A percentile compares a stretch with the other conserved stretches of the same genome.
phyloP scores from a whole-genome alignment of 257 asterid species.

The Solanum habrochaites region DNA sequence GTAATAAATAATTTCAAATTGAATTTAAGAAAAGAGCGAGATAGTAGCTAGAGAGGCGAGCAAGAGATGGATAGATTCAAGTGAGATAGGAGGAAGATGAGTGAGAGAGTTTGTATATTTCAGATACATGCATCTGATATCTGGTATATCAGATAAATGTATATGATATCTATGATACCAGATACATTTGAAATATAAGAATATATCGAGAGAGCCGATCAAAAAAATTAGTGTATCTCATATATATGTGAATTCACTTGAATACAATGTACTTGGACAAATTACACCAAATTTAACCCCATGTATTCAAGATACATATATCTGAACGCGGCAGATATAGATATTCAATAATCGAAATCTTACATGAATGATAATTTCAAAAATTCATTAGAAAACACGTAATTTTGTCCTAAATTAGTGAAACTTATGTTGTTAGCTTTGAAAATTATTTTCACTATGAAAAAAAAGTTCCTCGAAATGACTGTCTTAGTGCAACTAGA shows the following conservation, averaged over 20 bases:
- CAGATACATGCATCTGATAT: background rate
- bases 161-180: no score
- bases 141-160: no score
- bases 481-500: background rate
- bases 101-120: no score
- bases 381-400: no score
- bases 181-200: no score
- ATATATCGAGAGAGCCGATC: background rate
- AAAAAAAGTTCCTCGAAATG: background rate
- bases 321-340: no score
- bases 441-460: background rate
- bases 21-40: background rate
- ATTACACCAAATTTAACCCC: no score
- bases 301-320: background rate
- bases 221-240: background rate
- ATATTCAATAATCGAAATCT: no score
- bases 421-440: background rate
- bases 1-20: background rate
- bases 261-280: no score
- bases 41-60: background rate
- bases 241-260: no score
- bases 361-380: no score
- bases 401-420: background rate
- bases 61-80: background rate
- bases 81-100: no score